phyloP scores from a whole-genome alignment of 768 basidiomycete genomes.

The Leccinum arenicola region DNA sequence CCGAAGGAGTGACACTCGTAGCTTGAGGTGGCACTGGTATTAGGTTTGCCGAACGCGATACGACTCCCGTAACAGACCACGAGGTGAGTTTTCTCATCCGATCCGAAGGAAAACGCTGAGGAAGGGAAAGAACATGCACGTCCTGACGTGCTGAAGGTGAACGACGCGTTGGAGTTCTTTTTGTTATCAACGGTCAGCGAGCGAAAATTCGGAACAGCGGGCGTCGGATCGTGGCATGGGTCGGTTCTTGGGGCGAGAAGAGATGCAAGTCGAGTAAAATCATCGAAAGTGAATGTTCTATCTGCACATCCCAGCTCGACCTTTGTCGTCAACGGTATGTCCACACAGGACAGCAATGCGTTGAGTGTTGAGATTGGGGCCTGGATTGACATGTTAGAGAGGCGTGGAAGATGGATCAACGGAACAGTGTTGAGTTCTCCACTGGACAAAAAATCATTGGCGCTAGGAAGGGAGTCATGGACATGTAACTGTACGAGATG shows the following conservation, averaged over 20 bases:
- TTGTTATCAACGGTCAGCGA: not conserved
- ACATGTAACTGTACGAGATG: conserved; percentile 33
- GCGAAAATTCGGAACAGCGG: not conserved
- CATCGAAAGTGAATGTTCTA: not conserved
- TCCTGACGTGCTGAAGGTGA: not conserved
- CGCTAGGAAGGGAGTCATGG: conserved; percentile 29
- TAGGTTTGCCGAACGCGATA: not conserved
- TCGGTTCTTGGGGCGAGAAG: not conserved
- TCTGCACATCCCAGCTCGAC: not conserved
- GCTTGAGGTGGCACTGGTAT: not conserved
- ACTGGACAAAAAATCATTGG: not conserved
- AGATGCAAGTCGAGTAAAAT: not conserved
- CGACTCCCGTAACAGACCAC: not conserved
- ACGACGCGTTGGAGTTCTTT: too few relatives aligned
- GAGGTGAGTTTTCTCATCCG: conserved; percentile 2
- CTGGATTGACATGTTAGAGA: conserved; percentile 1
- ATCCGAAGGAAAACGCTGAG: not conserved
- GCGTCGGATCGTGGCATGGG: not conserved
- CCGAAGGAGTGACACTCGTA: not conserved
- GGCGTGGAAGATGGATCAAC: not conserved
- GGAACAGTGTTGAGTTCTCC: not conserved
- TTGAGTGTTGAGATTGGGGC: not conserved
- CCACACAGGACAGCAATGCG: conserved; percentile 1
- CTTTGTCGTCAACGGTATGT: not conserved
- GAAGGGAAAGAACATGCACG: not conserved